Conservation (phyloP, 495 filamentous ascomycete genomes). For the Penicillium pancosmium region DNA sequence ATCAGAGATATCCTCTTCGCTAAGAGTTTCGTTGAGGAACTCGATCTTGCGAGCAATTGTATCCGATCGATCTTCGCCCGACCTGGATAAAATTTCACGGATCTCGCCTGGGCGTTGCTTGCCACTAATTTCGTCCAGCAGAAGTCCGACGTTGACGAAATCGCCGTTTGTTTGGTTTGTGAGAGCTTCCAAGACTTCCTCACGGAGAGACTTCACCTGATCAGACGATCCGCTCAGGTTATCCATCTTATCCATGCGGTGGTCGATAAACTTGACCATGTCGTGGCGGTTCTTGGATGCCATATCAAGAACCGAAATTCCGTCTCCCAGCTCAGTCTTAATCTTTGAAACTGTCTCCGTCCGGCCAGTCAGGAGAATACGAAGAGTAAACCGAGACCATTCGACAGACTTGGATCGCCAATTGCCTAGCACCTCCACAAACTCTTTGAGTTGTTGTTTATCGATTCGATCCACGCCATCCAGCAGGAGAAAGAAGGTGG, state of each 20-base stretch:
- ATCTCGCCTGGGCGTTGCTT: constrained; percentile 26
- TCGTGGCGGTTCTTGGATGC: constrained; percentile 18
- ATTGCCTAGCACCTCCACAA: constrained; percentile 9
- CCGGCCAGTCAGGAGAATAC: constrained; percentile 14
- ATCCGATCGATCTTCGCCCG: constrained; percentile 20
- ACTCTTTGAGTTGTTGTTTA: constrained; percentile 15
- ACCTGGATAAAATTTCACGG: constrained; percentile 19
- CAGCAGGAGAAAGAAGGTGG: constrained; percentile 20
- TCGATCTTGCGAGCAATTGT: constrained; percentile 22
- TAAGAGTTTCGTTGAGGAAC: constrained; percentile 19
- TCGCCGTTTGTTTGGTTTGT: constrained; percentile 18
- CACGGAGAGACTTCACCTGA: constrained; percentile 11
- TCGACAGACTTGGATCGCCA: constrained; percentile 2
- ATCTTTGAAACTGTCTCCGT: constrained; percentile 13
- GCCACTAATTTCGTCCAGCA: constrained; percentile 21
- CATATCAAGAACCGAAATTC: constrained; percentile 12
- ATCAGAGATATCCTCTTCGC: constrained; percentile 24
- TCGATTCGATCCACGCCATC: constrained; percentile 18
- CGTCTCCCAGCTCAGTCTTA: constrained; percentile 10
- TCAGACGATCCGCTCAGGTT: constrained; percentile 17
- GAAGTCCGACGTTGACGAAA: constrained; percentile 23
- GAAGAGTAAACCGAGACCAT: constrained; percentile 20
- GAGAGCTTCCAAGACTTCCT: constrained; percentile 17
- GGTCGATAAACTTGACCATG: constrained; percentile 17
- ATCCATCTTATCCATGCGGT: constrained; percentile 24